Conservation (phyloP, 2,329 filamentous ascomycete species). For the Fusarium longipes region DNA sequence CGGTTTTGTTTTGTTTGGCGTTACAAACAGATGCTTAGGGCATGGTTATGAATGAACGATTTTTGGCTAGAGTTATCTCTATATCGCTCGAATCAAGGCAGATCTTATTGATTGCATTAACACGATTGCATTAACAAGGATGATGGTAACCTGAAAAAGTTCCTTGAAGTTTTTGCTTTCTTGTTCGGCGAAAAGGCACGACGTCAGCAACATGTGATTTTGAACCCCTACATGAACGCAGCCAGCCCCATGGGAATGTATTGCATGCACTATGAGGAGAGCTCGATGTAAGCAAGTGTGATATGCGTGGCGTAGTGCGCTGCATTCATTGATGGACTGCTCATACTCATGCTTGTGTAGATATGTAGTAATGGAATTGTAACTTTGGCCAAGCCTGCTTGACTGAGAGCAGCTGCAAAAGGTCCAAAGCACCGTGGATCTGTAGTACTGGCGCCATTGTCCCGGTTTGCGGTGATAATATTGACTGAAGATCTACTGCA, state of each 20-base stretch:
- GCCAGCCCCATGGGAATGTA: neutral
- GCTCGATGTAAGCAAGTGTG: neutral
- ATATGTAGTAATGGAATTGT: neutral
- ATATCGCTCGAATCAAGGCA: slow-evolving; percentile 35
- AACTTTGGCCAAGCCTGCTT: neutral
- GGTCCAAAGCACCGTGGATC: neutral
- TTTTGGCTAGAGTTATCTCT: slow-evolving; percentile 33
- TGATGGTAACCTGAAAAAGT: neutral
- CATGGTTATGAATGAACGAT: slow-evolving; percentile 45
- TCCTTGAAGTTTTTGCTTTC: neutral
- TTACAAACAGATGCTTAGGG: slow-evolving; percentile 32
- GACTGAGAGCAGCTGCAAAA: neutral
- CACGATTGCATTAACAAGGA: slow-evolving; percentile 3
- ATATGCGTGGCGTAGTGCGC: slow-evolving; percentile 10
- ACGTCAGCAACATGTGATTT: slow-evolving; percentile 13
- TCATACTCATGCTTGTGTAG: neutral
- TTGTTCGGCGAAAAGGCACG: slow-evolving; percentile 3
- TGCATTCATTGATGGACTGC: neutral
- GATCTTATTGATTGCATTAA: slow-evolving; percentile 18
- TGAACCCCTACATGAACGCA: neutral
- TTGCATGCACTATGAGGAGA: neutral
- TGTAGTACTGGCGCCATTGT: neutral
- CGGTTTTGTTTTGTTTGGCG: slow-evolving; percentile 26
- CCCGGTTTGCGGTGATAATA: neutral
- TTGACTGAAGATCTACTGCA: neutral